phyloP scores from a whole-genome alignment of 495 filamentous ascomycete genomes.

The Margaritispora aquatica region DNA sequence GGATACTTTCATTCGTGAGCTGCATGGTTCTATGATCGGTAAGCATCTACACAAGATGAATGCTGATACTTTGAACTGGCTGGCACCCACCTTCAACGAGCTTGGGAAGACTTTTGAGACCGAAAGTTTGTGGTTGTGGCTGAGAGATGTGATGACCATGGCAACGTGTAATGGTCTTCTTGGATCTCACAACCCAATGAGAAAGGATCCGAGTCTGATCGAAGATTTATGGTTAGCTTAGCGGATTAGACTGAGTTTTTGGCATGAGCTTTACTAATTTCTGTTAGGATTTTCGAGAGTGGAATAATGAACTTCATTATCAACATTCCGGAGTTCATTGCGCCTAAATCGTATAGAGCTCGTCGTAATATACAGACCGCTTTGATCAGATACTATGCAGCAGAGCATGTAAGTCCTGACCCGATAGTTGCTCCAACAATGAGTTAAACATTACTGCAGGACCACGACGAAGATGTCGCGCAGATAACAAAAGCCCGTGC shows the following conservation, averaged over 20 bases:
- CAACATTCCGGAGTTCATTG: neutral
- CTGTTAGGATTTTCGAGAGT: constrained; percentile 5
- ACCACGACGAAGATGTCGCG: neutral
- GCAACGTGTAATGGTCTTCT: constrained; percentile 1
- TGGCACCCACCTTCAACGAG: neutral
- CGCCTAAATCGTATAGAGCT: neutral
- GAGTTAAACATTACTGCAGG: no score
- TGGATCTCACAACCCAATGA: constrained; percentile 9
- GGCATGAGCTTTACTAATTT: no score
- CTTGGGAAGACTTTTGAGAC: neutral
- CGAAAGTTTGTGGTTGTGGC: constrained; percentile 4
- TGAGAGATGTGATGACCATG: neutral
- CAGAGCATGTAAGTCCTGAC: no score
- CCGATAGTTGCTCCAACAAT: no score
- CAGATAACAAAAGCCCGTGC: neutral
- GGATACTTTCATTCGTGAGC: neutral
- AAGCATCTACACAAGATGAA: constrained; percentile 9
- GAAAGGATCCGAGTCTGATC: neutral
- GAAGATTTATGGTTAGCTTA: constrained; percentile 13
- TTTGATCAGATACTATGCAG: constrained; percentile 3
- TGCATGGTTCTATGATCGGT: neutral
- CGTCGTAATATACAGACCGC: neutral
- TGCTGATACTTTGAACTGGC: neutral
- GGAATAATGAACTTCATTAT: constrained; percentile 2
- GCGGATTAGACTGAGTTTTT: no score